These are phyloP conservation scores for Rhodosporidiobolus sp. DNA, from an alignment of 768 basidiomycete genomes.

Conservation along the genomic window DNA sequence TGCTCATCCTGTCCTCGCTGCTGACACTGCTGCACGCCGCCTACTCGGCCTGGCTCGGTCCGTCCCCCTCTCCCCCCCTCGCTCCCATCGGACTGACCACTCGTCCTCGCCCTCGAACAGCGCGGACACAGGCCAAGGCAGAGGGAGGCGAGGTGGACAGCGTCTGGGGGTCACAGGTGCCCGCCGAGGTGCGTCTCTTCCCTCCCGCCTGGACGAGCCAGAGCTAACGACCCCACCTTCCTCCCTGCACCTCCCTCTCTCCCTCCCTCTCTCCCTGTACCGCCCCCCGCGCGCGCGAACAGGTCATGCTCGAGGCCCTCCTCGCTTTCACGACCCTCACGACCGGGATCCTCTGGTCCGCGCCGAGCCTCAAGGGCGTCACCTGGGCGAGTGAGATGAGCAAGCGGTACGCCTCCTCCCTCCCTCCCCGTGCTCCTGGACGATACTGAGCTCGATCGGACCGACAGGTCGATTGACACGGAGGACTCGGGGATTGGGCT, in stretches of 20 bases:
- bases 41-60: slow-evolving; percentile 23
- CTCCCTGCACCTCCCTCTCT: not conserved
- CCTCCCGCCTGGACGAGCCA: slow-evolving; percentile 1
- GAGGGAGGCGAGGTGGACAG: not conserved
- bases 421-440: not conserved
- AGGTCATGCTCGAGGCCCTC: slow-evolving; percentile 70
- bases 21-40: slow-evolving; percentile 5
- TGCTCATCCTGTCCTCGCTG: too few species aligned
- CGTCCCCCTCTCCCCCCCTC: not conserved
- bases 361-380: slow-evolving; percentile 70
- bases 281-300: not conserved
- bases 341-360: slow-evolving; percentile 67
- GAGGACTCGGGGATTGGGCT: slow-evolving; percentile 69
- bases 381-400: slow-evolving; percentile 89
- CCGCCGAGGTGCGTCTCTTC: not conserved
- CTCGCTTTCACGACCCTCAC: slow-evolving; percentile 65
- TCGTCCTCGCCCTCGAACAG: not conserved
- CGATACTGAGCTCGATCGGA: too few species aligned
- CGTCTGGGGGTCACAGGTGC: too few species aligned
- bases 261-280: not conserved
- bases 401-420: slow-evolving; percentile 57
- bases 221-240: not conserved
- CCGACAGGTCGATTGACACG: slow-evolving; percentile 64
- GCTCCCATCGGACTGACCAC: not conserved
- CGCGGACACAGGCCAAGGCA: not conserved